These are phyloP conservation scores for Hevea brasiliensis DNA, from an alignment of 345 rosid genomes.

Conservation along the genomic window DNA sequence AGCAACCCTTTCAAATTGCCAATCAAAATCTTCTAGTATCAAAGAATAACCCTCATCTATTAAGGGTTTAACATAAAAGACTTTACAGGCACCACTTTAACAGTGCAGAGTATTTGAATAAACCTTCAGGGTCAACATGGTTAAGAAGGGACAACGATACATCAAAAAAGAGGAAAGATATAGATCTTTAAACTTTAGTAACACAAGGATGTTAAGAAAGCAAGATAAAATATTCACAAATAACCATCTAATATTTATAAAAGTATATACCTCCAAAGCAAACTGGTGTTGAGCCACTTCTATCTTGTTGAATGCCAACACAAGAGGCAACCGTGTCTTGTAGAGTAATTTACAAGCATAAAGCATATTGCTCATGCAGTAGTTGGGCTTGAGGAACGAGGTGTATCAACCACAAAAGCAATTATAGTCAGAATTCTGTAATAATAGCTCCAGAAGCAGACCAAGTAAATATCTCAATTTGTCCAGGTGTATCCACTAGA, in stretches of 20 bases:
- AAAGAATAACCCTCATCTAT: not conserved
- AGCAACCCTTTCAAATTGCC: not conserved
- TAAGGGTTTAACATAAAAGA: not conserved
- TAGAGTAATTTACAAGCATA: constrained; percentile 84
- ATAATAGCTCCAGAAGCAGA: constrained; percentile 93
- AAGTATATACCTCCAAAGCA: constrained; percentile 66
- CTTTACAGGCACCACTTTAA: not conserved
- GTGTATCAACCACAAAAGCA: constrained; percentile 76
- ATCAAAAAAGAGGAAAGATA: too few species aligned
- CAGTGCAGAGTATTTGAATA: not conserved
- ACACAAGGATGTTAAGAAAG: too few species aligned
- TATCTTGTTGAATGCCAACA: constrained; percentile 75
- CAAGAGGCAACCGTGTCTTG: constrained; percentile 75
- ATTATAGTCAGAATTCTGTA: constrained; percentile 80
- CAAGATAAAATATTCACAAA: not conserved
- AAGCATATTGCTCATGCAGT: constrained; percentile 89
- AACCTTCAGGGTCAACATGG: not conserved
- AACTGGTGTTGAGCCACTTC: constrained; percentile 82
- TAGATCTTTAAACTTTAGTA: too few species aligned
- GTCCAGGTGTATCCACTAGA: constrained; percentile 88
- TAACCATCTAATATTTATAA: not conserved
- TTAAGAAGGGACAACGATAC: too few species aligned
- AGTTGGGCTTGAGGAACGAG: constrained; percentile 70
- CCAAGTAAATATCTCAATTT: constrained; percentile 90
- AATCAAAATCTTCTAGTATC: not conserved